Conservation (phyloP, 148 eudicot genomes). For the Fagopyrum homotropicum region DNA sequence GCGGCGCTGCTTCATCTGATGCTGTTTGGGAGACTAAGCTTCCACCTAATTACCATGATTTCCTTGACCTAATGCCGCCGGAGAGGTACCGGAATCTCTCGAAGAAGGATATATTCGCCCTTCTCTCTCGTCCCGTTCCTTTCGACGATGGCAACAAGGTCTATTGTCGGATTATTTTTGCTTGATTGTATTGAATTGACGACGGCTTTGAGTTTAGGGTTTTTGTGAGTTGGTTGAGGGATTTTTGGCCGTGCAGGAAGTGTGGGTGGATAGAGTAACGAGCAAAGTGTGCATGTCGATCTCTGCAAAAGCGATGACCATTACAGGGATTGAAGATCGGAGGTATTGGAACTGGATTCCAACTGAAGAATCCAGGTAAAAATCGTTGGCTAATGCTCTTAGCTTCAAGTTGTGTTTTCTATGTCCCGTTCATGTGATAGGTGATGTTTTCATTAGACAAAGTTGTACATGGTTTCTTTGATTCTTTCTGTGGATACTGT, state of each 20-base stretch:
- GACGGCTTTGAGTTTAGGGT: slow-evolving; percentile 10
- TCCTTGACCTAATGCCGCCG: slow-evolving; percentile 44
- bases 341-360: slow-evolving; percentile 95
- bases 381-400: neutral
- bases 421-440: slow-evolving; percentile 11
- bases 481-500: neutral
- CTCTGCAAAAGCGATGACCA: slow-evolving; percentile 71
- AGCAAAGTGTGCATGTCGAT: slow-evolving; percentile 78
- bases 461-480: neutral
- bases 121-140: slow-evolving; percentile 48
- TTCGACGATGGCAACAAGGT: slow-evolving; percentile 68
- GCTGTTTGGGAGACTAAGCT: slow-evolving; percentile 79
- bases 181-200: neutral
- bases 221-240: neutral
- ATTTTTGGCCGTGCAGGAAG: slow-evolving; percentile 42
- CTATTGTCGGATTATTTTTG: neutral
- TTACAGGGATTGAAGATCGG: slow-evolving; percentile 92
- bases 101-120: slow-evolving; percentile 70
- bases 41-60: slow-evolving; percentile 51
- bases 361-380: slow-evolving; percentile 89
- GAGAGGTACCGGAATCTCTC: slow-evolving; percentile 28
- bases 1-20: slow-evolving; percentile 86
- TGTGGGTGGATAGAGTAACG: slow-evolving; percentile 83
- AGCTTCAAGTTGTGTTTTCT: slow-evolving; percentile 1
- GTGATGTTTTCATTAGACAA: neutral